Base-by-base conservation (phyloP, 768 basidiomycete genomes). In the Russula ochroleuca region DNA sequence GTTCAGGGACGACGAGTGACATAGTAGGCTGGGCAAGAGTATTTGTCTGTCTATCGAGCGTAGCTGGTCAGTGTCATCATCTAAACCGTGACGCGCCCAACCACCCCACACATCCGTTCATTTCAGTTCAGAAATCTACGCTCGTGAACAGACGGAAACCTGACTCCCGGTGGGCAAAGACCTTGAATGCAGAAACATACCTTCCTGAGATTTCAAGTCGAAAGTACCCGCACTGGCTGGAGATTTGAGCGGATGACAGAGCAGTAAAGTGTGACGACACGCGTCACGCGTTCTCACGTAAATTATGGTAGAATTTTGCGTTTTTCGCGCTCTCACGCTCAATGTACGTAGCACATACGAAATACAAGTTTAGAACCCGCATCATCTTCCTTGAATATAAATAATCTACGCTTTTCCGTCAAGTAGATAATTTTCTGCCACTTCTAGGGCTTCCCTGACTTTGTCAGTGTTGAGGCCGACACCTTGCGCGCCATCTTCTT, bases 1-100 rank as follows among this genome's bases (percentile, higher is more conserved):
- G 75, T 80, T 98, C 96, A 63, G 94, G 96, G 64, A 94, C 86
- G 74, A 95, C 94, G 80, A 98, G 92, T 78, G 95, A 97, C 95
- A 98, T 98, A 75, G 63, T 78, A 69, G 66, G 55, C 49, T 21
- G 37, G 33, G 31, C 48, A 57, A 56, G 47, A 40, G 57, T 38
- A 28, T 28, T 28, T 28, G 4, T 19, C 21, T 41, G 43, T 56
- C 59, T 57, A 47, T 31, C 15, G 10, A 23, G 17, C 8, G n/a
- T 17, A 41, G 28, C 35, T 11, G 31, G 48, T 58, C 49, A 69
- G 67, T 2, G 48, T 58, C 55, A 35, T 68, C 68, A 68, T 67
- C 66, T 59, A 57, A 60, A 33, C 33, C n/a, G 17, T n/a, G 41
- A n/a, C 28, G 9, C 8, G 19, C 49, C 59, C 67, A 68, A 68